Evolutionary conservation across 2,329 filamentous ascomycete genomes (phyloP).

Genomic region (Cladosporium phlei): DNA sequence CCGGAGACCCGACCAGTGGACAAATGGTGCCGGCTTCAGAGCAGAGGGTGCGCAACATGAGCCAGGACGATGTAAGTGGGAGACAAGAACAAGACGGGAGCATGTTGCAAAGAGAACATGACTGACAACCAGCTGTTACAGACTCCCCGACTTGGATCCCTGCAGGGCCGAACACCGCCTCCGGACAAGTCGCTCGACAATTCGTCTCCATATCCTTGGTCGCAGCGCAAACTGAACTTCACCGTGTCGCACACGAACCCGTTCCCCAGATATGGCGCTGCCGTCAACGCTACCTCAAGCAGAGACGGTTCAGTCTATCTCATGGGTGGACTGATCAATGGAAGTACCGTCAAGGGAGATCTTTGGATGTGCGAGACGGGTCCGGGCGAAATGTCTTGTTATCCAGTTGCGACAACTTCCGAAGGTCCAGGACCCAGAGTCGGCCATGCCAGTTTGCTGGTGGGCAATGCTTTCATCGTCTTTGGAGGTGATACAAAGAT

Average conservation of each 20-base stretch:
- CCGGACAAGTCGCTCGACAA: conserved; percentile 51
- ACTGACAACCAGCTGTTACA: conserved; percentile 22
- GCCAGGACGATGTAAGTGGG: conserved; percentile 23
- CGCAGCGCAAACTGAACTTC: conserved; percentile 81
- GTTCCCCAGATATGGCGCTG: conserved; percentile 94
- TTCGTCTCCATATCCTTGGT: conserved; percentile 88
- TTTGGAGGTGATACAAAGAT: conserved; percentile 98
- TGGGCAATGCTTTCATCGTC: conserved; percentile 98
- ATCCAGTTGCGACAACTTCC: conserved; percentile 82
- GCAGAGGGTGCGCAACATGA: conserved; percentile 46
- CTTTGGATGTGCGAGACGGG: conserved; percentile 96
- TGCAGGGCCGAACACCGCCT: conserved; percentile 33
- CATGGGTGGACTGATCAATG: conserved; percentile 94
- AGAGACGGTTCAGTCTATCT: conserved; percentile 97
- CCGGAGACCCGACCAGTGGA: not conserved
- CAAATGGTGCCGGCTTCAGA: conserved; percentile 56
- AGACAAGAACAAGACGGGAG: conserved; percentile 13
- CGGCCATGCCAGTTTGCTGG: conserved; percentile 85
- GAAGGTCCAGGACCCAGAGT: conserved; percentile 94
- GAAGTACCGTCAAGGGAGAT: conserved; percentile 92
- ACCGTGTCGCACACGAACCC: conserved; percentile 76
- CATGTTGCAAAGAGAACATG: no score
- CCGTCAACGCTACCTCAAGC: conserved; percentile 85
- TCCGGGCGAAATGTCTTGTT: conserved; percentile 75
- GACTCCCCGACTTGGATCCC: conserved; percentile 2